These are phyloP conservation scores for Tetragonia tetragonoides DNA, from an alignment of 148 eudicot species.

Conservation along the genomic window DNA sequence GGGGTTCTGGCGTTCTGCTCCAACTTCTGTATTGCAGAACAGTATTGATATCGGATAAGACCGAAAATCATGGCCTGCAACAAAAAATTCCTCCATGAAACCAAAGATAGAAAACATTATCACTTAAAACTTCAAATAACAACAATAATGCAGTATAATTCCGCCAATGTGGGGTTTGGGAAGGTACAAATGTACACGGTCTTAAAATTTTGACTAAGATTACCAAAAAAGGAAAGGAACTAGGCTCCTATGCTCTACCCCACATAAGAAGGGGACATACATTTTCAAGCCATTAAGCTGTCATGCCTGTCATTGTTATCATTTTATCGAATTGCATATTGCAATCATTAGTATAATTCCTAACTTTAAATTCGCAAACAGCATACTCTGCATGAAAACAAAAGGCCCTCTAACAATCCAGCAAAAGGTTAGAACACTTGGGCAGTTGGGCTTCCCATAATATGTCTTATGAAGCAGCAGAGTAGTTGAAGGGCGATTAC, in stretches of 20 bases:
- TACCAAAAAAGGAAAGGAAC: neutral
- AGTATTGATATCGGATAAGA: slow-evolving; percentile 35
- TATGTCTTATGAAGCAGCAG: neutral
- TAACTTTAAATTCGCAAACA: too few species aligned
- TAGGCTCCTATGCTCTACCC: neutral
- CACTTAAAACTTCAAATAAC: neutral
- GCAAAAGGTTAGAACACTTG: too few species aligned
- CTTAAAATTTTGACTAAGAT: neutral
- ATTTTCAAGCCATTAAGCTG: neutral
- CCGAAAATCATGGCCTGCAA: slow-evolving; percentile 57
- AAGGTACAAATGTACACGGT: too few species aligned
- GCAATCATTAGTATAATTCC: too few species aligned
- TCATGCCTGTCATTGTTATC: neutral
- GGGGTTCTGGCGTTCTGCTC: slow-evolving; percentile 5
- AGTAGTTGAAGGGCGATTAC: neutral
- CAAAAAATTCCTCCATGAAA: neutral
- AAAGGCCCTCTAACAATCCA: too few species aligned
- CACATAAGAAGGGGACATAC: neutral
- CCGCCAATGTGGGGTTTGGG: too few species aligned
- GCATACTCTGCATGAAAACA: too few species aligned
- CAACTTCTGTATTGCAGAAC: slow-evolving; percentile 2
- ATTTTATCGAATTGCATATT: too few species aligned
- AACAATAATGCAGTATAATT: too few species aligned
- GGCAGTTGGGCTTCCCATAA: too few species aligned
- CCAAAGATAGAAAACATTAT: neutral